Base-by-base conservation (phyloP, 176 grass and related monocot genomes). In the Hyparrhenia diplandra region DNA sequence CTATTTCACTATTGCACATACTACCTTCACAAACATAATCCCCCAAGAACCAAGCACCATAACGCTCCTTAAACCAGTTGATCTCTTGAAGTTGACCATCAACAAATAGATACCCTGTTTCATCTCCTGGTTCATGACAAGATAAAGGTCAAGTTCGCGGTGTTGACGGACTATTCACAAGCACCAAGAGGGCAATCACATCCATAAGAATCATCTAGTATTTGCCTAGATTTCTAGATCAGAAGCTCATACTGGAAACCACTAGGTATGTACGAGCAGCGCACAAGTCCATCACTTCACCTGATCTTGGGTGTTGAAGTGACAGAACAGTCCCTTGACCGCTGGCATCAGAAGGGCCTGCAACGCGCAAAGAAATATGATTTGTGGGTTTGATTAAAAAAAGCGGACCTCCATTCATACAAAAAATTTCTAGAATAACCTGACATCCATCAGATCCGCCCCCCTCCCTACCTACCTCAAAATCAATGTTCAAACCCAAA, bases 1-100 rank as follows among this genome's bases (percentile, higher is more conserved):
- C 17, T 31, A 51, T 9, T 54, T 65, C 74, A 24, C 41, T 13
- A 37, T 41, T 69, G 52, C 34, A 84, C 10, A 66, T 89, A 95
- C n/a, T n/a, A n/a, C 93, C 93, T 99, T 92, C 89, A 58, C 90
- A 95, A 24, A 91, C 96, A 88, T 93, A 99, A 72, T 99, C 87
- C 62, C n/a, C 96, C 64, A 99, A 81, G 83, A 99, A 99, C 96
- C 92, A 99, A 78, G 93, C 91, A 13, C 96, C 88, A 18, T 85
- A 95, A 20, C 87, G 78, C 69, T 93, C 90, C 85, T 99, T 99
- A 69, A 95, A 99, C 96, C 93, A 99, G 59, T 95, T 87, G 55
- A 95, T 46, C n/a, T 99, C 96, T 69, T 89, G 91, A 75, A 95
- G 90, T 70, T 76, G 55, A 10, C 82, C 82, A 28, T 89, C 87